These are phyloP conservation scores for Saccharum hybrid DNA, from an alignment of 202 grass and related monocot genomes.

Conservation along the genomic window DNA sequence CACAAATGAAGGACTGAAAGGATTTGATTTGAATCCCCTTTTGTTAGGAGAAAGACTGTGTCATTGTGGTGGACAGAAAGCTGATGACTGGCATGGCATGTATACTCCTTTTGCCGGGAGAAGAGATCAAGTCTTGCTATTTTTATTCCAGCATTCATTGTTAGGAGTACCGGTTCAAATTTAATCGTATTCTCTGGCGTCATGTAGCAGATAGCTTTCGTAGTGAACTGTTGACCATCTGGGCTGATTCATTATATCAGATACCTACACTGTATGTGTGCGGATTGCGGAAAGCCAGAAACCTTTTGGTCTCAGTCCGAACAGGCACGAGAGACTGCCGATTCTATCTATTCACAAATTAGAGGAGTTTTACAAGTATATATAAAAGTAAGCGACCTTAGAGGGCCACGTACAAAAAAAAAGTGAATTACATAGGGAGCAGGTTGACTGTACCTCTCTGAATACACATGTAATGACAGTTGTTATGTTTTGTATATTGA, in stretches of 20 bases:
- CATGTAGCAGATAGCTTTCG: neutral
- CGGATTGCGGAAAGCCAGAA: neutral
- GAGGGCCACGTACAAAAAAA: neutral
- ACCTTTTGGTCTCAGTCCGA: no score
- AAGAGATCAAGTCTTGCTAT: slow-evolving; percentile 32
- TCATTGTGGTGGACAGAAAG: neutral
- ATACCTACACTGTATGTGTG: neutral
- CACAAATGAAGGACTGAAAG: neutral
- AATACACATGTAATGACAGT: neutral
- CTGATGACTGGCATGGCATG: neutral
- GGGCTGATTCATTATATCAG: neutral
- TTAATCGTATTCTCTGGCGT: neutral
- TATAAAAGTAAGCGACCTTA: no score
- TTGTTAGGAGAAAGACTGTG: neutral
- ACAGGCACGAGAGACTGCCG: no score
- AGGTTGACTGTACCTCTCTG: neutral
- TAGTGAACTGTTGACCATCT: neutral
- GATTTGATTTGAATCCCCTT: neutral
- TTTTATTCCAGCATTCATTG: neutral
- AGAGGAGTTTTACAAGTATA: no score
- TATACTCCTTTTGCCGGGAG: neutral
- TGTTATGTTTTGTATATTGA: neutral
- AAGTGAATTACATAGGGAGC: neutral
- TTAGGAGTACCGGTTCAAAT: slow-evolving; percentile 4
- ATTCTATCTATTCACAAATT: no score